Evolutionary conservation across 1,284 basidiomycete species (phyloP).

Genomic region (Ganoderma lucidum): DNA sequence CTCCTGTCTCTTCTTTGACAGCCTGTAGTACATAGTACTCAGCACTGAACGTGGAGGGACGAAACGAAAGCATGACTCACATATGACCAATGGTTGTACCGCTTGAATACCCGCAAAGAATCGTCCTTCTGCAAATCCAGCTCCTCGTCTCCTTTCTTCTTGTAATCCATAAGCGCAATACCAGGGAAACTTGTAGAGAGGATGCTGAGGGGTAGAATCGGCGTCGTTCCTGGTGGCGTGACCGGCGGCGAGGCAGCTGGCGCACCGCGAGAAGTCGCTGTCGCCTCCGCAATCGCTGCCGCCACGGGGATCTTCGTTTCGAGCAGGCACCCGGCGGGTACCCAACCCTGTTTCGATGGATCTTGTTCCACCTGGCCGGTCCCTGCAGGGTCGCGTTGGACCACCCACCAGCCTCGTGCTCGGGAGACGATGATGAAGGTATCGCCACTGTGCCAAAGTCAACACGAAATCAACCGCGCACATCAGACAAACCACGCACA

Average conservation of each 20-base stretch:
- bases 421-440: constrained; percentile 95
- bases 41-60: constrained; percentile 7
- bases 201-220: constrained; percentile 88
- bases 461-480: constrained; percentile 11
- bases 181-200: constrained; percentile 95
- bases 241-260: constrained; percentile 54
- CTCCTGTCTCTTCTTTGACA: constrained; percentile 88
- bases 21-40: constrained; percentile 55
- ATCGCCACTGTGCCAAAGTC: constrained; percentile 65
- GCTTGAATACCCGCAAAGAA: constrained; percentile 91
- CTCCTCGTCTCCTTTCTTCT: constrained; percentile 90
- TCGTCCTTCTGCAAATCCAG: constrained; percentile 89
- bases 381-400: constrained; percentile 92
- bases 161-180: constrained; percentile 94
- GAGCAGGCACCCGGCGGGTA: constrained; percentile 92
- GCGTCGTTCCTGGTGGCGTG: constrained; percentile 57
- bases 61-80: constrained; percentile 50
- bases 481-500: constrained; percentile 63
- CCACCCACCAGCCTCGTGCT: constrained; percentile 98
- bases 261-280: constrained; percentile 51
- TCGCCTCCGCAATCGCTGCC: constrained; percentile 80
- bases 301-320: constrained; percentile 88
- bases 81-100: constrained; percentile 98
- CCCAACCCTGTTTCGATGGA: constrained; percentile 83
- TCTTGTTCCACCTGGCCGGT: constrained; percentile 83